Evolutionary conservation across 1,284 basidiomycete genomes (phyloP).

Genomic region (Athelia psychrophila): DNA sequence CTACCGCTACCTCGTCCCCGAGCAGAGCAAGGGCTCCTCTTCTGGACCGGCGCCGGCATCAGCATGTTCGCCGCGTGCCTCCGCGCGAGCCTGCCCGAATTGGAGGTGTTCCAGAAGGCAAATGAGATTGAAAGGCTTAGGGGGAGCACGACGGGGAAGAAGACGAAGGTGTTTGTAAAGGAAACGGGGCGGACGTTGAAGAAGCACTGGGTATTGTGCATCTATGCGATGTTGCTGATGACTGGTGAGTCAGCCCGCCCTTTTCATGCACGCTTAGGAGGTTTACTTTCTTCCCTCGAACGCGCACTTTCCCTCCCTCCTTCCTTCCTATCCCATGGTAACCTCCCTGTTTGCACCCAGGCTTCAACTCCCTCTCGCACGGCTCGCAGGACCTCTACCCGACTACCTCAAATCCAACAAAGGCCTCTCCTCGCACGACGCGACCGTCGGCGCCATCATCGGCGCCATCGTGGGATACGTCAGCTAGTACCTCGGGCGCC

Average conservation of each 20-base stretch:
- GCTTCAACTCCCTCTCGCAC: conserved; percentile 93
- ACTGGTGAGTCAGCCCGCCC: too few species aligned
- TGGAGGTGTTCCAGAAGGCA: conserved; percentile 68
- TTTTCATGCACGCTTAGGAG: too few species aligned
- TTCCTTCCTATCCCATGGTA: conserved; percentile 3
- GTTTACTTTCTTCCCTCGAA: too few species aligned
- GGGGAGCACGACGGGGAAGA: conserved; percentile 40
- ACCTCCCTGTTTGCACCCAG: conserved; percentile 28
- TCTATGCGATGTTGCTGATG: conserved; percentile 83
- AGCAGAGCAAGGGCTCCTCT: conserved; percentile 47
- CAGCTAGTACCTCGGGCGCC: background rate
- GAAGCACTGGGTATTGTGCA: conserved; percentile 83
- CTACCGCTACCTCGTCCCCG: conserved; percentile 72
- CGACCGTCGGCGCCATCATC: conserved; percentile 90
- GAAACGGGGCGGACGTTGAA: conserved; percentile 79
- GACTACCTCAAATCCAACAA: conserved; percentile 72
- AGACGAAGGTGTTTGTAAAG: conserved; percentile 70
- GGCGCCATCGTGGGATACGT: conserved; percentile 22
- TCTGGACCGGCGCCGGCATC: conserved; percentile 72
- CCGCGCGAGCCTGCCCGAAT: conserved; percentile 78
- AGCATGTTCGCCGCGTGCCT: conserved; percentile 74
- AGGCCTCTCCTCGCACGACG: conserved; percentile 51
- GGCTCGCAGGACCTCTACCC: conserved; percentile 86
- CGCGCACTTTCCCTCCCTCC: too few species aligned
- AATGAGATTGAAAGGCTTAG: conserved; percentile 44